phyloP scores from a whole-genome alignment of 2,329 filamentous ascomycete genomes.

The Immersiporthe knoxdaviesiana region DNA sequence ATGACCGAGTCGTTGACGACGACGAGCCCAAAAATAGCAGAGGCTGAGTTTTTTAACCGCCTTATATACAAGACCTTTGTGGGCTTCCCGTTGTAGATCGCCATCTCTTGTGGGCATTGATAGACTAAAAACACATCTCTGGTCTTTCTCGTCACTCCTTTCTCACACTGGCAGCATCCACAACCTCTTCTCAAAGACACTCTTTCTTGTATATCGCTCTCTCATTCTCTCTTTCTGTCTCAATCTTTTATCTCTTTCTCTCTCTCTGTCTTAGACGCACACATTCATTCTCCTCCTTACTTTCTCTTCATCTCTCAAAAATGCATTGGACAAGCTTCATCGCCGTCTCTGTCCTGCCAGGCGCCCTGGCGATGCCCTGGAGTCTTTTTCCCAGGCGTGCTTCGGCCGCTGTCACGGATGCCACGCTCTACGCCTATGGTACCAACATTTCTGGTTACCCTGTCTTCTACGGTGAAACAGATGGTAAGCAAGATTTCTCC shows the following conservation, averaged over 20 bases:
- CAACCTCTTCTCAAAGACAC: background rate
- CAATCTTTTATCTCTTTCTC: background rate
- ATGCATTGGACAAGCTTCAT: slow-evolving; percentile 17
- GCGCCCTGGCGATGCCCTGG: slow-evolving; percentile 12
- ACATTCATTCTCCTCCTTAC: background rate
- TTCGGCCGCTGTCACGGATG: slow-evolving; percentile 26
- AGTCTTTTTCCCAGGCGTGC: slow-evolving; percentile 11
- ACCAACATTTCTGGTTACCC: slow-evolving; percentile 19
- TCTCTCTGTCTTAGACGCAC: too few relatives aligned
- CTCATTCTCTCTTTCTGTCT: background rate
- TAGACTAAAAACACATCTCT: background rate
- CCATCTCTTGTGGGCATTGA: background rate
- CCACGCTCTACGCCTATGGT: slow-evolving; percentile 25
- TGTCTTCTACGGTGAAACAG: slow-evolving; percentile 1
- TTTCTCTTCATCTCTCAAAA: background rate
- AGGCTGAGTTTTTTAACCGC: background rate
- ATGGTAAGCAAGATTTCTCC: background rate
- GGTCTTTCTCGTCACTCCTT: slow-evolving; percentile 17
- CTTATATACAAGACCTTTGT: background rate
- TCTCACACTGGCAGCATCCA: background rate
- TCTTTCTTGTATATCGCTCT: background rate
- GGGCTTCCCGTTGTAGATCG: background rate
- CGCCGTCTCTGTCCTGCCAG: slow-evolving; percentile 14
- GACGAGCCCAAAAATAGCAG: background rate
- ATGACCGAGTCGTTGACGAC: background rate